These are phyloP conservation scores for Vanrija sp. DNA, from an alignment of 1,284 basidiomycete genomes.

Conservation along the genomic window DNA sequence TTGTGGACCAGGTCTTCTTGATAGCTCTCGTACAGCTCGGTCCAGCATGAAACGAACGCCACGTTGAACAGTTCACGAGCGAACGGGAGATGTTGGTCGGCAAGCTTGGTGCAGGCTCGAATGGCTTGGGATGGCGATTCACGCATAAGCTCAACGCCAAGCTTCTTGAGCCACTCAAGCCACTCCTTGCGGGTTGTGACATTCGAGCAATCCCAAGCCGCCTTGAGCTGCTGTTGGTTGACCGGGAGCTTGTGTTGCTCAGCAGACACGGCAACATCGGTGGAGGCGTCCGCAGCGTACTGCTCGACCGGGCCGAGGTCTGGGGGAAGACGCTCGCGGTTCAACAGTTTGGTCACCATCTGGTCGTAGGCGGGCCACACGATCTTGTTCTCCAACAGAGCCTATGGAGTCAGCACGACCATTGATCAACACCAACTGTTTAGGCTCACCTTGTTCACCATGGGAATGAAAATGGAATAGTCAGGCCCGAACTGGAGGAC, in stretches of 20 bases:
- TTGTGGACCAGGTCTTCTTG: conserved; percentile 91
- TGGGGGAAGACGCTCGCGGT: conserved; percentile 82
- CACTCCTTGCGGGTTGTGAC: conserved; percentile 83
- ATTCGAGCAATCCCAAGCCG: conserved; percentile 89
- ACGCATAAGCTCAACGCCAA: conserved; percentile 95
- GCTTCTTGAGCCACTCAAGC: conserved; percentile 90
- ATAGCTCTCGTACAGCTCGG: conserved; percentile 91
- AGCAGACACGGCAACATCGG: conserved; percentile 42
- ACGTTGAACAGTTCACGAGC: conserved; percentile 97
- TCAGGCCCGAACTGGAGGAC: conserved; percentile 92
- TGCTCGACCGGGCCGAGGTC: conserved; percentile 52
- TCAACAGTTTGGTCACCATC: conserved; percentile 81
- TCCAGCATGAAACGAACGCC: conserved; percentile 97
- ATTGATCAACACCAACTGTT: conserved; percentile 12
- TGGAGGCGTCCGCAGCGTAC: conserved; percentile 34
- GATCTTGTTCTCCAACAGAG: conserved; percentile 71
- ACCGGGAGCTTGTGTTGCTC: conserved; percentile 87
- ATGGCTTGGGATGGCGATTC: conserved; percentile 97
- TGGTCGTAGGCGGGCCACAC: conserved; percentile 83
- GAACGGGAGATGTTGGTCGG: conserved; percentile 85
- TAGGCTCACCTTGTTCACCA: conserved; percentile 77
- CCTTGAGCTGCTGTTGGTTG: conserved; percentile 96
- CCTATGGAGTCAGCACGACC: conserved; percentile 53
- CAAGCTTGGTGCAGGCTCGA: conserved; percentile 88
- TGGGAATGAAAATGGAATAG: conserved; percentile 95